Percentiles rank a stretch among this genome's conserved stretches.
Conservation (phyloP, 192 early-diverging fungal genomes). For the Coemansia sp. region DNA sequence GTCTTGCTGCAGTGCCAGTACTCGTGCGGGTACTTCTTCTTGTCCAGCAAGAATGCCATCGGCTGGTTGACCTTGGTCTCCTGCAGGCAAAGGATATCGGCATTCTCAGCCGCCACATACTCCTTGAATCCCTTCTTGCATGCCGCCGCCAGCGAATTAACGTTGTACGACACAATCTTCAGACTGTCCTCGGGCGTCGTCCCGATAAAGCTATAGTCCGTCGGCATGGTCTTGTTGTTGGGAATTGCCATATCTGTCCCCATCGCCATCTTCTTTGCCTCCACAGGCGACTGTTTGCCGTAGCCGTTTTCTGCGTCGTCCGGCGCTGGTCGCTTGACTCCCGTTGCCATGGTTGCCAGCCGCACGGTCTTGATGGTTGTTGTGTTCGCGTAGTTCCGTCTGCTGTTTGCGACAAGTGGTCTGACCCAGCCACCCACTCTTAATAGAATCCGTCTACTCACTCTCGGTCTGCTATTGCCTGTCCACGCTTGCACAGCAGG, state of each 20-base stretch:
- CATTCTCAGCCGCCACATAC: slow-evolving; percentile 73
- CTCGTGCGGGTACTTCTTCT: slow-evolving; percentile 67
- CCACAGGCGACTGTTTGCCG: not conserved
- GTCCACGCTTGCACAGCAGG: no score
- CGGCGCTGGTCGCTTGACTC: slow-evolving; percentile 28
- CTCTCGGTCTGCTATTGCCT: not conserved
- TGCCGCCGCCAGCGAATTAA: slow-evolving; percentile 69
- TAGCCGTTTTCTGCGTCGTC: not conserved
- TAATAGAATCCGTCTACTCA: not conserved
- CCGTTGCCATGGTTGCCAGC: slow-evolving; percentile 4
- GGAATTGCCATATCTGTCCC: slow-evolving; percentile 21
- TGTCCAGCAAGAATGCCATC: slow-evolving; percentile 58
- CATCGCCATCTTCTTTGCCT: slow-evolving; percentile 19
- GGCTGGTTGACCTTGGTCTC: slow-evolving; percentile 83
- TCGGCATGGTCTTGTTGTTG: slow-evolving; percentile 69
- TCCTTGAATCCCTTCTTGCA: slow-evolving; percentile 78
- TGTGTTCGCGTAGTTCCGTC: not conserved
- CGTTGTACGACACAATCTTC: slow-evolving; percentile 78
- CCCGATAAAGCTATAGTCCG: slow-evolving; percentile 57
- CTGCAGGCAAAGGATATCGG: slow-evolving; percentile 81
- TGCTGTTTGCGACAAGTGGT: not conserved
- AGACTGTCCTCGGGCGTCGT: slow-evolving; percentile 52
- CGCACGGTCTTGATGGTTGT: not conserved
- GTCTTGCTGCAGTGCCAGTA: slow-evolving; percentile 64
- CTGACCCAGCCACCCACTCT: not conserved